Conservation (phyloP, 2,329 filamentous ascomycete species). For the Calonectria hawksworthii region DNA sequence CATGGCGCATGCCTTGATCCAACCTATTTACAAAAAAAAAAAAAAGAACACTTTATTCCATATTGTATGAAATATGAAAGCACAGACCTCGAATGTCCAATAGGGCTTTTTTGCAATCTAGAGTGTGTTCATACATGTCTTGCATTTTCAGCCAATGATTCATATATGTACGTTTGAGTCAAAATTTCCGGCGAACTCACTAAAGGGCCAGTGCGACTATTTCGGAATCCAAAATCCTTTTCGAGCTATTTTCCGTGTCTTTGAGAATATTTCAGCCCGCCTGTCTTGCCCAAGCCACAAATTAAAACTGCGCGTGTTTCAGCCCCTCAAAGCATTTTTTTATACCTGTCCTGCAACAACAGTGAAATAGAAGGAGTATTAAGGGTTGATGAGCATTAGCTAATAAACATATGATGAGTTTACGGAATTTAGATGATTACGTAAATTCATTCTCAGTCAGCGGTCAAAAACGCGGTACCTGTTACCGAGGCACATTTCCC, state of each 20-base stretch:
- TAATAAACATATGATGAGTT: background rate
- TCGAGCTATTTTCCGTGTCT: background rate
- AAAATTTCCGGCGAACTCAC: background rate
- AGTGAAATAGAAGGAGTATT: background rate
- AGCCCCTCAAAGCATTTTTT: background rate
- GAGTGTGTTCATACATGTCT: background rate
- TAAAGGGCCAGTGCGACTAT: background rate
- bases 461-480: background rate
- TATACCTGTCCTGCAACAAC: background rate
- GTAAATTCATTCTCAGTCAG: background rate
- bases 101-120: background rate
- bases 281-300: too few relatives aligned
- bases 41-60: too few relatives aligned
- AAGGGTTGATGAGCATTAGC: background rate
- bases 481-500: too few relatives aligned
- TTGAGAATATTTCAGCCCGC: background rate
- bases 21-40: background rate
- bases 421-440: background rate
- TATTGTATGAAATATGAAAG: background rate
- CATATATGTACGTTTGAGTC: background rate
- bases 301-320: background rate
- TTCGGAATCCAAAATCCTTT: background rate
- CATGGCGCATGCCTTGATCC: background rate
- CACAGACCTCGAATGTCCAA: background rate
- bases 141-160: background rate